Evolutionary conservation across 352 stramenopile species (phyloP).

Genomic region (Pythium scleroteichum): DNA sequence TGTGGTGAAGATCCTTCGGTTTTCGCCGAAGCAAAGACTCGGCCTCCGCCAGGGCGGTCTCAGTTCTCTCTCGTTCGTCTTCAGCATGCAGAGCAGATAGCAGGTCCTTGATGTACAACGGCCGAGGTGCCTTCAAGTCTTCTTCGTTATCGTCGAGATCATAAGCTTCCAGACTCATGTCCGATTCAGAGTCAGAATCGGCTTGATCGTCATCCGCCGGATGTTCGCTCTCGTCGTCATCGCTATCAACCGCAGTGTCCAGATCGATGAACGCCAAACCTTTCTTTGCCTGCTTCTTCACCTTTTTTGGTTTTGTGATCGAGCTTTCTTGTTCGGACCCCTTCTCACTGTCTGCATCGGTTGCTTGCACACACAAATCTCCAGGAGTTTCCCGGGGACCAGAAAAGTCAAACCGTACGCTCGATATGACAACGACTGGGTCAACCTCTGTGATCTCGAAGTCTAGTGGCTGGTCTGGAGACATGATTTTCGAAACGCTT

Average conservation of each 20-base stretch:
- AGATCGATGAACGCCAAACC: constrained; percentile 44
- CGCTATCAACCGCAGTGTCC: constrained; percentile 62
- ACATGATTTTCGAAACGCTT: constrained; percentile 58
- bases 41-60: constrained; percentile 53
- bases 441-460: constrained; percentile 57
- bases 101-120: constrained; percentile 75
- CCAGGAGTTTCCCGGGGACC: not conserved
- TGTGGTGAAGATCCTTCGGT: constrained; percentile 66
- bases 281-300: constrained; percentile 12
- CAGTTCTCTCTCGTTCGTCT: constrained; percentile 58
- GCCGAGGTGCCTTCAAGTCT: constrained; percentile 57
- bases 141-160: constrained; percentile 70
- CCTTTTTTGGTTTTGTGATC: not conserved
- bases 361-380: not conserved
- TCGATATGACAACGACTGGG: constrained; percentile 24
- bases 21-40: constrained; percentile 52
- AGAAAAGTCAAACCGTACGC: constrained; percentile 16
- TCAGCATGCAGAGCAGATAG: constrained; percentile 51
- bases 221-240: constrained; percentile 24
- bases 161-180: constrained; percentile 69
- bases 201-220: constrained; percentile 31
- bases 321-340: not conserved
- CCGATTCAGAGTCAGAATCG: constrained; percentile 52
- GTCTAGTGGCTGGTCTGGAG: constrained; percentile 57
- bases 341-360: not conserved